A percentile compares a stretch with the other conserved stretches of the same genome.
Conservation (phyloP, 176 grass and related monocot genomes). For the Eragrostis nindensis region DNA sequence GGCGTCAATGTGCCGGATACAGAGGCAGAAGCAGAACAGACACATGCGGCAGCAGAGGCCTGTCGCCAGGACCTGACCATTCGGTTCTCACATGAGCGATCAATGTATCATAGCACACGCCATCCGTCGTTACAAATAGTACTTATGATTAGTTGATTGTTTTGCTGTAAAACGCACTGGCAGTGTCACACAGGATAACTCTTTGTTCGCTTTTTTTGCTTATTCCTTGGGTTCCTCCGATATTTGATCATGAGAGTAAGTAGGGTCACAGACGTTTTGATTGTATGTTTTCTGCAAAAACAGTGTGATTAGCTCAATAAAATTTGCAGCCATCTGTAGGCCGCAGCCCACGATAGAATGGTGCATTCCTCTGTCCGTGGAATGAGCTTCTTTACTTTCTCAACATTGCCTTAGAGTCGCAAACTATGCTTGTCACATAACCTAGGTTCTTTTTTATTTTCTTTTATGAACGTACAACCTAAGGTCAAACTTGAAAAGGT, state of each 20-base stretch:
- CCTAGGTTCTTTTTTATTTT: too few relatives aligned
- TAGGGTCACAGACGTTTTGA: not conserved
- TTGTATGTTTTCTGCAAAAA: not conserved
- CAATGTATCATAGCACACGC: not conserved
- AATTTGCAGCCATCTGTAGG: not conserved
- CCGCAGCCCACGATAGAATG: too few relatives aligned
- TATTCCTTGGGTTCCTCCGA: not conserved
- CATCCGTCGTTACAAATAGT: slow-evolving; percentile 11
- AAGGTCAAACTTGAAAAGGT: not conserved
- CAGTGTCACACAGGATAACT: slow-evolving; percentile 11
- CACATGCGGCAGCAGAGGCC: slow-evolving; percentile 60
- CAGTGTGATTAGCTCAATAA: not conserved
- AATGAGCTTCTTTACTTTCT: too few relatives aligned
- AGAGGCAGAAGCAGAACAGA: slow-evolving; percentile 54
- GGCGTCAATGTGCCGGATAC: slow-evolving; percentile 66
- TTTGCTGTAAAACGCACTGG: too few relatives aligned
- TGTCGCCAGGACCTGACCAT: slow-evolving; percentile 56
- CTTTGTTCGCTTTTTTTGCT: not conserved
- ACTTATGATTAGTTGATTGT: slow-evolving; percentile 35
- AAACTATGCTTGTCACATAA: too few relatives aligned
- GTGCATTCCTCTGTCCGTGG: too few relatives aligned
- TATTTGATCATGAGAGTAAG: not conserved
- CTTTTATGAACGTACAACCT: too few relatives aligned
- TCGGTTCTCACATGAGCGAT: not conserved
- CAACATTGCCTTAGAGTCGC: too few relatives aligned